Percentiles rank a stretch among this genome's conserved stretches.
Evolutionary conservation across 176 grass and related monocot species (phyloP).

Genomic region (Oryza australiensis): DNA sequence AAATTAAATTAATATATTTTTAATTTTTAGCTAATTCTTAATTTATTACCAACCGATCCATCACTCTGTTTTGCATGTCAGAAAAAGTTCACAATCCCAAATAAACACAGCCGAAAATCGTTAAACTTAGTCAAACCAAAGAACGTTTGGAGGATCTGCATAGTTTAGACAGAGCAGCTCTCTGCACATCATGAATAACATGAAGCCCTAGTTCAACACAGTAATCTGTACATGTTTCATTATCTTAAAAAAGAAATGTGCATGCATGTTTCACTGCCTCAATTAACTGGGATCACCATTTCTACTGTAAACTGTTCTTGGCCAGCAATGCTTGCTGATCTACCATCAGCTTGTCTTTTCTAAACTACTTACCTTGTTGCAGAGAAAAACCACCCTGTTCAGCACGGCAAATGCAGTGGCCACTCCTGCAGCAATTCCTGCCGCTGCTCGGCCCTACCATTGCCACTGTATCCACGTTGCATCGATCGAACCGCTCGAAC

Average conservation of each 20-base stretch:
- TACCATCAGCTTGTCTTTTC: neutral
- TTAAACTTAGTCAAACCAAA: too few relatives aligned
- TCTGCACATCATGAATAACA: too few relatives aligned
- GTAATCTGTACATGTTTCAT: neutral
- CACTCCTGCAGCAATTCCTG: neutral
- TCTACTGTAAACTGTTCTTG: neutral
- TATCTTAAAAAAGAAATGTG: too few relatives aligned
- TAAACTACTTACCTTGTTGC: neutral
- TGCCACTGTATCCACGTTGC: neutral
- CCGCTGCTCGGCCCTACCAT: neutral
- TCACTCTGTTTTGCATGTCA: too few relatives aligned
- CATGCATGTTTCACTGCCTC: neutral
- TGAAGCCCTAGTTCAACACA: neutral
- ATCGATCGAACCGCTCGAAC: neutral
- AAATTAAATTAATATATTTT: too few relatives aligned
- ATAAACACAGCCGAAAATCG: too few relatives aligned
- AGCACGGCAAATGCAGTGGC: neutral
- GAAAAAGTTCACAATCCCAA: too few relatives aligned
- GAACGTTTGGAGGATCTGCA: too few relatives aligned
- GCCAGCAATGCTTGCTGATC: neutral
- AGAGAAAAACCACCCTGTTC: neutral
- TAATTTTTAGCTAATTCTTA: too few relatives aligned
- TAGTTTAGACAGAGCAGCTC: too few relatives aligned
- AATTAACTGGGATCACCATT: neutral
- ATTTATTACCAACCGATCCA: too few relatives aligned